Conservation (phyloP, 2,329 filamentous ascomycete species). For the Waltergamsia citrina region DNA sequence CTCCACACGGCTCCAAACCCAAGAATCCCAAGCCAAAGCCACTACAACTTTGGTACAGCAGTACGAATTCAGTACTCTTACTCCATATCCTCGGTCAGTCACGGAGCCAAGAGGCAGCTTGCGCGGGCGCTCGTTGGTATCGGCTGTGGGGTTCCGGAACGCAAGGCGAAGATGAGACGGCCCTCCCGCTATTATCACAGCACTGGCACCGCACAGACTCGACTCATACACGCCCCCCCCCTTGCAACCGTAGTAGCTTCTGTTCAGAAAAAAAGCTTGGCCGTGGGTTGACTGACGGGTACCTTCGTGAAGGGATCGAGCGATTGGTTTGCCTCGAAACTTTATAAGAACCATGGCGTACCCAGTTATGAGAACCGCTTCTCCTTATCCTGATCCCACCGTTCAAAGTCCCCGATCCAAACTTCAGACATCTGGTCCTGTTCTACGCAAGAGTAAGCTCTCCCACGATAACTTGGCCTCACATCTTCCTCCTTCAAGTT, state of each 20-base stretch:
- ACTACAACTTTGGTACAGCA: too few species aligned
- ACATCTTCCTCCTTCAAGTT: neutral
- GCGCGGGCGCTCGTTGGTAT: neutral
- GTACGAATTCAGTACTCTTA: too few species aligned
- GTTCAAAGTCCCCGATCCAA: conserved; percentile 15
- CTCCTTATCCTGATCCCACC: conserved; percentile 26
- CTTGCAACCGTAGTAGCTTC: conserved; percentile 2
- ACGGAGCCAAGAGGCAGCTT: neutral
- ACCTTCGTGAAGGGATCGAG: neutral
- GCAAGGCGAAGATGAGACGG: too few species aligned
- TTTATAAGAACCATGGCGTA: conserved; percentile 31
- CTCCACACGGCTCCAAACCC: too few species aligned
- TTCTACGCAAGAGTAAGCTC: conserved; percentile 32
- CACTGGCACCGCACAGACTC: too few species aligned
- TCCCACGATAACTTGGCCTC: neutral
- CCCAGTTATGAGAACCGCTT: conserved; percentile 26
- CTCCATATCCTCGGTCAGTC: conserved; percentile 3
- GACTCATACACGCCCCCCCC: conserved; percentile 2
- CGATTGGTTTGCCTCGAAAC: conserved; percentile 4
- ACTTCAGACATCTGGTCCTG: conserved; percentile 24
- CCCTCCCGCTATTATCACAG: too few species aligned
- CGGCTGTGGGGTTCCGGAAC: neutral
- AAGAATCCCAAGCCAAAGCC: too few species aligned
- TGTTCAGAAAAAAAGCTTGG: conserved; percentile 1
- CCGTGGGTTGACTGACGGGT: neutral